Evolutionary conservation across 768 basidiomycete species (phyloP), one percentile per base, ranked within the genome.

Genomic region (Termitomyces sp.): DNA sequence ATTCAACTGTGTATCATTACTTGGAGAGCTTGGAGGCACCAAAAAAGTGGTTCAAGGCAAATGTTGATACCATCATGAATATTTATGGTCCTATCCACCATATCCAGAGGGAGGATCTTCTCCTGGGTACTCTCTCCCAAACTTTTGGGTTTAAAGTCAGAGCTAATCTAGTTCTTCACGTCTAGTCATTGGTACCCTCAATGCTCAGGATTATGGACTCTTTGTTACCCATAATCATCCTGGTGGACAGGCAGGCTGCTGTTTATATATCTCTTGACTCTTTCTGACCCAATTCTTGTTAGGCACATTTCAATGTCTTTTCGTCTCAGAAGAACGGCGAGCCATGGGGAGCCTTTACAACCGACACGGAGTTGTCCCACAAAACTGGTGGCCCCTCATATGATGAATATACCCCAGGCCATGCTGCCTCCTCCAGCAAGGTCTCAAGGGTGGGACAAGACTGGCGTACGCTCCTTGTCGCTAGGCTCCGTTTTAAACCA

Each of bases 151-250:
- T 3, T 29, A n/a, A n/a, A n/a, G n/a, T 29, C 29, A 5, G 11
- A 13, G 13, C 31, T 43, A 23, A 29, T 4, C 29, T 18, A 40
- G 22, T 39, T 27, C 11, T 12, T 33, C 9, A 1, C 52, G 18
- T 51, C 25, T 45, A 78, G 79, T 91, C 23, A 81, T 91, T 29
- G 91, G 91, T 4, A 78, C 86, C 0, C 73, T 94, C 2, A 79
- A 82, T 40, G 79, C 90, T 5, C 77, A 82, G 0, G 85, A 88
- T 53, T 88, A 89, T 67, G 90, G 83, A 0, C 69, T 89, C 23
- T 85, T 91, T 59, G 89, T 91, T 33, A 87, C 86, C 61, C 86
- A 91, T 56, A 74, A 74, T 55, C 86, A 90, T 68, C 80, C 77
- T 2, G 79, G 85, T 60, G 78, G 83, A 6, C 79, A 80, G 71